Conservation (phyloP, 768 basidiomycete genomes). For the Melanogaster broomeanus region DNA sequence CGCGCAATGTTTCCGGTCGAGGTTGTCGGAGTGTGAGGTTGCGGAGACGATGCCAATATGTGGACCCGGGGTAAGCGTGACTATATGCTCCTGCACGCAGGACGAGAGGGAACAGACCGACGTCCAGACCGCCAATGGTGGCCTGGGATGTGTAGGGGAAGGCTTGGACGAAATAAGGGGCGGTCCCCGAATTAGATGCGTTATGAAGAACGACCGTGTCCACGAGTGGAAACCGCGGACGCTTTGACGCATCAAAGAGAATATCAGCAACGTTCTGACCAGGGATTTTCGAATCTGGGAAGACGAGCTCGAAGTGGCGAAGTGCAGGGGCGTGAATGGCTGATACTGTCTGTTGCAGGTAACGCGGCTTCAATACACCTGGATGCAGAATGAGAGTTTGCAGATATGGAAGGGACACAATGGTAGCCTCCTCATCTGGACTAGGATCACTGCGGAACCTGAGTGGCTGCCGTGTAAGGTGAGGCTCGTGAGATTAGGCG, state of each 20-base stretch:
- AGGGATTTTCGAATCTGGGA: conserved; percentile 29
- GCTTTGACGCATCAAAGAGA: conserved; percentile 15
- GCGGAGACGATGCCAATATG: conserved; percentile 19
- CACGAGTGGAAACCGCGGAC: conserved; percentile 27
- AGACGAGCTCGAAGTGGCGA: conserved; percentile 34
- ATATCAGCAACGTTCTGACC: conserved; percentile 29
- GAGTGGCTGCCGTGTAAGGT: conserved; percentile 28
- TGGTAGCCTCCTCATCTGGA: not conserved
- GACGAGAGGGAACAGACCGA: conserved; percentile 23
- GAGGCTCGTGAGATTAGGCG: conserved; percentile 26
- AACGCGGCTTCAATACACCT: conserved; percentile 31
- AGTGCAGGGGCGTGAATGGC: conserved; percentile 28
- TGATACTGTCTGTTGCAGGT: conserved; percentile 30
- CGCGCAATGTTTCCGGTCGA: conserved; percentile 18
- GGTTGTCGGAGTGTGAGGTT: conserved; percentile 25
- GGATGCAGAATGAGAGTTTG: conserved; percentile 33
- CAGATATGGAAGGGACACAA: conserved; percentile 25
- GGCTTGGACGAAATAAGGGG: conserved; percentile 26
- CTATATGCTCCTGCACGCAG: conserved; percentile 10
- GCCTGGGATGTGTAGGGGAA: conserved; percentile 22
- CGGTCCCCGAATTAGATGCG: conserved; percentile 21
- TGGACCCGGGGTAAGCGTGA: conserved; percentile 5
- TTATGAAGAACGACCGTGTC: conserved; percentile 29
- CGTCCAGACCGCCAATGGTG: conserved; percentile 27
- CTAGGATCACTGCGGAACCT: conserved; percentile 22